Percentiles rank a stretch among this genome's conserved stretches.
phyloP scores from a whole-genome alignment of 345 rosid genomes.

The Cardamine chenopodiifolia region DNA sequence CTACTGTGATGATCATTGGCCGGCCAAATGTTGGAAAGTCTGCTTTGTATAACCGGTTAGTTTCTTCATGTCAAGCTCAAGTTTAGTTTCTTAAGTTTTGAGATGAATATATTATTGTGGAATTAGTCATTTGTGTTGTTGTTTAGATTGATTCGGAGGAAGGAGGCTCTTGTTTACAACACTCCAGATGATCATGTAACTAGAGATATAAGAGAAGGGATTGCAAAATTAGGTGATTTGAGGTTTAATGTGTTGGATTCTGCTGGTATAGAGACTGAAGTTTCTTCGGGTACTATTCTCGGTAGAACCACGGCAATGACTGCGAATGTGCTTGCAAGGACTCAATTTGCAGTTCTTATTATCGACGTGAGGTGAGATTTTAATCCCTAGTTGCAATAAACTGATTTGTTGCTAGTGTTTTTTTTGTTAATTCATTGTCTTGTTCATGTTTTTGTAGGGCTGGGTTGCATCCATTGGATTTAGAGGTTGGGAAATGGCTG shows the following conservation, averaged over 20 bases:
- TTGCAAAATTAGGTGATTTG: slow-evolving; percentile 86
- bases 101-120: background rate
- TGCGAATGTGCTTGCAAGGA: slow-evolving; percentile 77
- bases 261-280: slow-evolving; percentile 95
- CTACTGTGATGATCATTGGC: slow-evolving; percentile 84
- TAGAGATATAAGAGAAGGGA: slow-evolving; percentile 88
- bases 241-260: slow-evolving; percentile 89
- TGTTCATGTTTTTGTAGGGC: slow-evolving; percentile 49
- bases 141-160: slow-evolving; percentile 77
- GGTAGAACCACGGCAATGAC: slow-evolving; percentile 84
- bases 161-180: slow-evolving; percentile 92
- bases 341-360: slow-evolving; percentile 77
- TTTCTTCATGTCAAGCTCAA: background rate
- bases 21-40: slow-evolving; percentile 97
- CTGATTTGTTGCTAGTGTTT: background rate
- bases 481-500: slow-evolving; percentile 94
- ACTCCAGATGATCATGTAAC: slow-evolving; percentile 95
- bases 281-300: slow-evolving; percentile 81
- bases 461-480: slow-evolving; percentile 91
- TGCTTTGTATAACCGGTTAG: slow-evolving; percentile 86
- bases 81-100: background rate
- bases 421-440: background rate
- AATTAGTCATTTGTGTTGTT: background rate
- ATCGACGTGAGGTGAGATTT: slow-evolving; percentile 71
- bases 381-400: background rate